These are phyloP conservation scores for Solanum okadae DNA, from an alignment of 257 asterid genomes.

Conservation along the genomic window DNA sequence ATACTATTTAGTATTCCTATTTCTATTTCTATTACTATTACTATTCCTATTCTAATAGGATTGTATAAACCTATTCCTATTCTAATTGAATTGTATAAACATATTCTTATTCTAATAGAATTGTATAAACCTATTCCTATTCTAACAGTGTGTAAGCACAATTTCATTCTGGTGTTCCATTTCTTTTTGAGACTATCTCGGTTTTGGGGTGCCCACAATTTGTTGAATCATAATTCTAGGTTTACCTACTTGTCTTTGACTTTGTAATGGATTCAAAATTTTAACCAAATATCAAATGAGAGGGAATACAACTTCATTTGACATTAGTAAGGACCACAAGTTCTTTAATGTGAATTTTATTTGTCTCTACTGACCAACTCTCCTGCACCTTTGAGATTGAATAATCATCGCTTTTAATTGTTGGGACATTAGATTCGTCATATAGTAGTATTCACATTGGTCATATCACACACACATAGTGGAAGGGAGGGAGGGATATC, in stretches of 20 bases:
- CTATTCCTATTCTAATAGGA: too few relatives aligned
- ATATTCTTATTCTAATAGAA: too few relatives aligned
- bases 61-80: too few relatives aligned
- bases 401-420: neutral
- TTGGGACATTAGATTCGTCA: neutral
- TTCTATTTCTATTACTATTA: too few relatives aligned
- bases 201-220: neutral
- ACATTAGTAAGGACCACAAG: neutral
- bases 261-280: neutral
- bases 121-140: too few relatives aligned
- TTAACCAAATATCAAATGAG: neutral
- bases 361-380: neutral
- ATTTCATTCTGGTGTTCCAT: neutral
- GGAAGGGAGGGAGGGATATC: neutral
- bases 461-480: neutral
- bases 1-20: too few relatives aligned
- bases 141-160: neutral
- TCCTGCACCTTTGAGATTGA: neutral
- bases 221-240: neutral
- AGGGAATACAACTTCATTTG: neutral
- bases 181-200: neutral
- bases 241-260: neutral
- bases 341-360: neutral
- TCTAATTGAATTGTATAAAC: too few relatives aligned
- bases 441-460: neutral